Evolutionary conservation across 352 stramenopile species (phyloP), one percentile per base, ranked within the genome.

Genomic region (Phytophthora aleatoria): DNA sequence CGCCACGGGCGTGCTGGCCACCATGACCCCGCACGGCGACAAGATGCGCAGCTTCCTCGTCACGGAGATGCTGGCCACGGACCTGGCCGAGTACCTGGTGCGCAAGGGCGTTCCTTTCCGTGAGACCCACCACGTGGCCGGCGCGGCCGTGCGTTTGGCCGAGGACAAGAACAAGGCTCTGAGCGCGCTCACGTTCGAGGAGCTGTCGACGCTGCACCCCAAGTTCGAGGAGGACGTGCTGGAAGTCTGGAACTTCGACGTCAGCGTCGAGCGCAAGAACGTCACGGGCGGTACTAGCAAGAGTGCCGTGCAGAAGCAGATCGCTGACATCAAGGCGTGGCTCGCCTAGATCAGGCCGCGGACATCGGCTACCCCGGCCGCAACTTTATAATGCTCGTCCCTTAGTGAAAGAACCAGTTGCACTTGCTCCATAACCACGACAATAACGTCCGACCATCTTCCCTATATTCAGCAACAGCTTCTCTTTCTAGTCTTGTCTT

Each of bases 101-200:
- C 90, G 97, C 70, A 99, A 99, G 74, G 97, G 97, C 49, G 96
- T 99, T 30, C 97, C 97, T 27, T 99, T 99, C 86, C 95, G 97
- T 67, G 97, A 99, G 81, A 99, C 97, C n/a, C 97, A 99, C 85
- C 97, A 99, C 83, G 98, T 99, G 47, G 92, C 94, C n/a, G 94
- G 94, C 48, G 90, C 91, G 5, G 93, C 93, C 35, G 94, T 98
- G 52, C 93, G 95, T 51, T 77, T 98, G 57, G 91, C 94, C 5
- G 94, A 98, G 60, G 87, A 97, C 76, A 81, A 87, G 70, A 82
- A 77, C 73, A 92, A 93, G 66, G 58, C 89, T 39, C 75, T 98
- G 24, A 91, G 80, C 58, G 70, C 76, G n/a, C 79, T 98, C 16
- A 96, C 90, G n/a, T 85, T 96, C 42, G 90, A 91, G 13, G 91